Evolutionary conservation across 495 filamentous ascomycete species (phyloP).

Genomic region (Aspergillus avenaceus): DNA sequence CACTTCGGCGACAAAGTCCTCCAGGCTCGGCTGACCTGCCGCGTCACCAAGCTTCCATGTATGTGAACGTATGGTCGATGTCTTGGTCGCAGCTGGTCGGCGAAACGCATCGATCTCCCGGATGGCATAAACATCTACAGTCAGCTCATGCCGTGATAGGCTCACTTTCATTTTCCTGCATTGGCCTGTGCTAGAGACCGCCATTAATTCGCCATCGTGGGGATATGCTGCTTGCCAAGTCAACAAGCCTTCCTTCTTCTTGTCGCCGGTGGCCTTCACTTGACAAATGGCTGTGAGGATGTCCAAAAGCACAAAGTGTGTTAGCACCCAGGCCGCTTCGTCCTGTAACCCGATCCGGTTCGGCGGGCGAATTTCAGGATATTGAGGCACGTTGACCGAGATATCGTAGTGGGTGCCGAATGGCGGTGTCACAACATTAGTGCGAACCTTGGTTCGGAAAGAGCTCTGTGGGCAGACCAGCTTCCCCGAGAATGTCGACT

Average conservation of each 20-base stretch:
- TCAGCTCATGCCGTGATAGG: slow-evolving; percentile 30
- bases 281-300: slow-evolving; percentile 29
- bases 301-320: slow-evolving; percentile 38
- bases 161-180: slow-evolving; percentile 35
- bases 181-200: slow-evolving; percentile 14
- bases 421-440: slow-evolving; percentile 36
- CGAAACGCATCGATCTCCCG: slow-evolving; percentile 18
- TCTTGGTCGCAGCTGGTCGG: slow-evolving; percentile 1
- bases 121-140: slow-evolving; percentile 20
- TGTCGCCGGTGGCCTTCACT: background rate
- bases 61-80: slow-evolving; percentile 10
- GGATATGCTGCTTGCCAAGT: slow-evolving; percentile 36
- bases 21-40: slow-evolving; percentile 16
- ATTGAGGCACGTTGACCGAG: slow-evolving; percentile 31
- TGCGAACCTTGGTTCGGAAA: slow-evolving; percentile 43
- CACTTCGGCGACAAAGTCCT: slow-evolving; percentile 31
- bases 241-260: background rate
- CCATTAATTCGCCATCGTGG: slow-evolving; percentile 38
- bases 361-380: slow-evolving; percentile 33
- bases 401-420: slow-evolving; percentile 47
- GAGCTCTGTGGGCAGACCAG: slow-evolving; percentile 32
- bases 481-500: slow-evolving; percentile 36
- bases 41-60: slow-evolving; percentile 23
- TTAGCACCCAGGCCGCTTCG: slow-evolving; percentile 35
- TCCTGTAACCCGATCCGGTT: slow-evolving; percentile 30